Evolutionary conservation across 208 protist species (phyloP), one percentile per base, ranked within the genome.

Genomic region (Acanthamoeba healyi): DNA sequence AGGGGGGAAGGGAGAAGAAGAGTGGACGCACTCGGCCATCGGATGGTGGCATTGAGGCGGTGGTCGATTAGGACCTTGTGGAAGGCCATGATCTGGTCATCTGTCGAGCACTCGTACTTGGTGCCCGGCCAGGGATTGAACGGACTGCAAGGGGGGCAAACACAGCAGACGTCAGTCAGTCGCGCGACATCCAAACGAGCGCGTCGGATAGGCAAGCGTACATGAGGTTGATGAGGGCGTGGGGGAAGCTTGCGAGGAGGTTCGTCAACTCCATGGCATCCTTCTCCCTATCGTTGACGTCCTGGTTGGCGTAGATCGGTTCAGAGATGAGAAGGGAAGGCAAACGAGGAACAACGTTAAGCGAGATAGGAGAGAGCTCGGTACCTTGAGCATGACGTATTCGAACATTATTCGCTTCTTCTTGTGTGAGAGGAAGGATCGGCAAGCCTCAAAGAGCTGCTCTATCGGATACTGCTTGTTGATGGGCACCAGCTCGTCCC

Each of bases 91-190:
- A 84, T 84, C 19, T 42, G 42, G 15, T 42, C 74, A 17, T 36
- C 38, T 9, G 46, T 26, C 5, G 82, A 90, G 82, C 82, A 90
- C 15, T 90, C 51, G n/a, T 90, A 90, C n/a, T 38, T 36, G 22
- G 82, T 65, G 29, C 82, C 82, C n/a, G 82, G 82, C 82, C 82
- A 90, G 9, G 82, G 51, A n/a, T 90, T 90, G 82, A 90, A 90
- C 12, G 82, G 82, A 44, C 82, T 65, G 51, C 26, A 44, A 34
- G 9, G 14, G 24, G 34, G 14, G 19, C 40, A 86, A n/a, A n/a
- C n/a, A n/a, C n/a, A n/a, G n/a, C n/a, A n/a, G n/a, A n/a, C n/a
- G n/a, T n/a, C n/a, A n/a, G n/a, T n/a, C n/a, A n/a, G n/a, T n/a
- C n/a, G n/a, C n/a, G n/a, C 9, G 82, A 6, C 10, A 67, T 40